Conservation (phyloP, 306 rosid species). For the Rosa multiflora region DNA sequence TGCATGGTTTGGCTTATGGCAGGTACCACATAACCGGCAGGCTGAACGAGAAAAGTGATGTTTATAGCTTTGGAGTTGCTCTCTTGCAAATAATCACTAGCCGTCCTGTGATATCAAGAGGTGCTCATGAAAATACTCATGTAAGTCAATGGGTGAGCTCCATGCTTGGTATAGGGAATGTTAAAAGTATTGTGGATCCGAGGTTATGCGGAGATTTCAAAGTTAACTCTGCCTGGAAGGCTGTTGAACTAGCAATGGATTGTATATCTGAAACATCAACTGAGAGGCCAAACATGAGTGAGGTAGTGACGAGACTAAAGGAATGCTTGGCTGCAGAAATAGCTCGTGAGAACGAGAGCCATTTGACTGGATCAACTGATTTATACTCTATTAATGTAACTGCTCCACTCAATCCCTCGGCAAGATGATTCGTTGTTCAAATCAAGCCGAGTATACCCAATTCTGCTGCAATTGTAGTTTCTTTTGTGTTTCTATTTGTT, state of each 20-base stretch:
- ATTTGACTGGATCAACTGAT: too few relatives aligned
- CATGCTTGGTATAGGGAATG: slow-evolving; percentile 25
- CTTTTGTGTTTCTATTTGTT: too few relatives aligned
- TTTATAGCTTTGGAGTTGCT: slow-evolving; percentile 35
- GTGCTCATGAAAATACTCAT: background rate
- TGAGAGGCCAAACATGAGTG: slow-evolving; percentile 29
- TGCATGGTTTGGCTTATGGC: slow-evolving; percentile 1
- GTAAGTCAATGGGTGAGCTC: slow-evolving; percentile 23
- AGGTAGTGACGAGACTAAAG: slow-evolving; percentile 21
- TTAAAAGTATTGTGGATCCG: slow-evolving; percentile 25
- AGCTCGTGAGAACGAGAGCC: too few relatives aligned
- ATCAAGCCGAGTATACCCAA: too few relatives aligned
- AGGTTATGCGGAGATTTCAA: slow-evolving; percentile 20
- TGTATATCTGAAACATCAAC: slow-evolving; percentile 13
- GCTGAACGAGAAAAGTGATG: slow-evolving; percentile 32
- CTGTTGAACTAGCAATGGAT: slow-evolving; percentile 23
- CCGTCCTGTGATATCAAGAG: slow-evolving; percentile 11
- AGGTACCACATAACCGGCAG: slow-evolving; percentile 24
- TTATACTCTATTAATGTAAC: too few relatives aligned
- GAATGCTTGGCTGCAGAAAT: slow-evolving; percentile 29
- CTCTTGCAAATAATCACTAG: slow-evolving; percentile 35
- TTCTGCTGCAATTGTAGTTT: too few relatives aligned
- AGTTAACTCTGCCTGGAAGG: slow-evolving; percentile 8
- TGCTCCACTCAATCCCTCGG: too few relatives aligned
- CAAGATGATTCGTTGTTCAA: too few relatives aligned